Evolutionary conservation across 306 rosid species (phyloP), one percentile per base, ranked within the genome.

Genomic region (Argentina anserina): DNA sequence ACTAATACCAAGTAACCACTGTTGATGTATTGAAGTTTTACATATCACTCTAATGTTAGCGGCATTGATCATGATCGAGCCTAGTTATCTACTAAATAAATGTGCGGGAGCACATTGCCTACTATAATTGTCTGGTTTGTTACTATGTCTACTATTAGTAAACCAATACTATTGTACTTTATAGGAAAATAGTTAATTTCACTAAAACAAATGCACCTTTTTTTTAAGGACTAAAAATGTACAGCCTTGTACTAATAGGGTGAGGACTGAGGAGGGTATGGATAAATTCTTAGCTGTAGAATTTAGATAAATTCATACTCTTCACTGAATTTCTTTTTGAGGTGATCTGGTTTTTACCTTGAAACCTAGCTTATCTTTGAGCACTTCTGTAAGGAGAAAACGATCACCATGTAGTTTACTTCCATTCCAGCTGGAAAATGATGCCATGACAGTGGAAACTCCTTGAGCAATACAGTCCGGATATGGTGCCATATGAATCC

Each of bases 381-480:
- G 85, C 73, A 89, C 39, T 72, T 93, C 83, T 37, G 96, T 89
- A 40, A 93, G 69, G 68, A 90, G 96, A 85, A 79, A 87, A 68
- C 4, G 90, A 55, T 93, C 75, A 7, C 77, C 86, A 79, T 91
- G 97, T 50, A 93, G 79, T 74, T 79, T 56, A 59, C 83, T 58
- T 60, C 89, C 98, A 61, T 91, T 93, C 97, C 98, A 93, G 83
- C 96, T 85, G 56, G 97, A 85, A 81, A 82, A 89, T 21, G 97
- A 87, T 52, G 93, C 92, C 98, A 93, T 93, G 70, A 93, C 59
- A 73, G 97, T 89, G 70, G 88, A 90, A 87, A 93, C 91, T 39
- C 96, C 96, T 55, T 73, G 87, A 69, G 96, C 81, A 68, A 91
- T 87, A 81, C 97, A 90, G 86, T 93, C 97, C 75, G 85, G 67